Percentiles rank a stretch among this genome's conserved stretches.
Conservation (phyloP, 2,329 filamentous ascomycete species). For the Hymenoscyphus repandus region DNA sequence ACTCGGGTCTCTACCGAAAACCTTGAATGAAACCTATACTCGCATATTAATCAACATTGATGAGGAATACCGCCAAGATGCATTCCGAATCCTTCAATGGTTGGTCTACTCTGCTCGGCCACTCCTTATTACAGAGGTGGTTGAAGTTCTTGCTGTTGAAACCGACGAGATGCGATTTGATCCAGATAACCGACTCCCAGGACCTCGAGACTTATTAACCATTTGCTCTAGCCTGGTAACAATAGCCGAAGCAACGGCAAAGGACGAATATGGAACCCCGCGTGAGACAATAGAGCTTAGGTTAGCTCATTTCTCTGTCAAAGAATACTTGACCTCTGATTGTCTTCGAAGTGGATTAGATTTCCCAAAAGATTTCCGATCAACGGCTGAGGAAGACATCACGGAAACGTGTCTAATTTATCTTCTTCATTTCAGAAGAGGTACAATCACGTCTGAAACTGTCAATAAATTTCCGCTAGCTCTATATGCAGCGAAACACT, state of each 20-base stretch:
- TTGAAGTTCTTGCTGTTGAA: background rate
- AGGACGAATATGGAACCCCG: too few species aligned
- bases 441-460: too few species aligned
- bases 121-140: background rate
- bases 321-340: background rate
- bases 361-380: too few species aligned
- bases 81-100: background rate
- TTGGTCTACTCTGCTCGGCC: background rate
- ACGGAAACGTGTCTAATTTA: too few species aligned
- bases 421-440: too few species aligned
- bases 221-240: background rate
- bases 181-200: too few species aligned
- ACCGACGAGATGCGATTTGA: background rate
- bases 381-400: too few species aligned
- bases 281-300: too few species aligned
- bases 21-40: constrained; percentile 19
- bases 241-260: background rate
- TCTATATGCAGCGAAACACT: too few species aligned
- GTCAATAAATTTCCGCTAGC: too few species aligned
- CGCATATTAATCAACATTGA: constrained; percentile 22
- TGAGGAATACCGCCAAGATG: constrained; percentile 12
- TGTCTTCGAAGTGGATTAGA: too few species aligned
- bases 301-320: background rate
- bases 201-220: too few species aligned
- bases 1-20: constrained; percentile 12